These are phyloP conservation scores for Ophiostoma piceae DNA, from an alignment of 2,329 filamentous ascomycete species.

Conservation along the genomic window DNA sequence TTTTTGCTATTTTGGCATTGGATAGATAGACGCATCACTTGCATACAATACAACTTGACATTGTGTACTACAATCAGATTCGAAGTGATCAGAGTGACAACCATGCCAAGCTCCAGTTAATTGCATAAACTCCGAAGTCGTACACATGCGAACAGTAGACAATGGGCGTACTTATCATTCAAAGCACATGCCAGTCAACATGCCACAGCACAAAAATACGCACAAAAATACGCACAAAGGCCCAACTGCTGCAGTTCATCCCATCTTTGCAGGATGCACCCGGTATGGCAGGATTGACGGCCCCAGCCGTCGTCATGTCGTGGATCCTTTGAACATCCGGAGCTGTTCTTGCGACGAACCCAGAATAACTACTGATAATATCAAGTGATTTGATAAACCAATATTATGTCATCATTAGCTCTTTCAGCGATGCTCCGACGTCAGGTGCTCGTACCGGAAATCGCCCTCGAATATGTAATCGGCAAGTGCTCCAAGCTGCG, in stretches of 20 bases:
- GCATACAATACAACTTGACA: background rate
- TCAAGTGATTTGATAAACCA: background rate
- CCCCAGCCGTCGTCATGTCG: background rate
- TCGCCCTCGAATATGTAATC: constrained; percentile 3
- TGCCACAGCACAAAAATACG: too few species aligned
- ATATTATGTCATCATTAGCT: background rate
- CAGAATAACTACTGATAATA: too few species aligned
- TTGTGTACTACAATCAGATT: too few species aligned
- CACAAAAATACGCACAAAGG: too few species aligned
- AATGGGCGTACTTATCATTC: too few species aligned
- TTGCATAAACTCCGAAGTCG: background rate
- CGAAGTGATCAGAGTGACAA: background rate
- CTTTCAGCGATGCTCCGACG: background rate
- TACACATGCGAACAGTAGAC: background rate
- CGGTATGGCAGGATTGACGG: background rate
- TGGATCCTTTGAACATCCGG: background rate
- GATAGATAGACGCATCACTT: constrained; percentile 8
- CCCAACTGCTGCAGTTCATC: background rate
- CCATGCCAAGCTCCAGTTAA: background rate
- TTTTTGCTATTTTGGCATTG: background rate
- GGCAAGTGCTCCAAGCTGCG: background rate
- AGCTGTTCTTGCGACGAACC: too few species aligned
- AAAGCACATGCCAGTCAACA: too few species aligned
- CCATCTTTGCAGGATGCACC: background rate
- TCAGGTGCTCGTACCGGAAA: background rate